Base-by-base conservation (phyloP, 108 stramenopile genomes). In the Nannochloropsis salina region DNA sequence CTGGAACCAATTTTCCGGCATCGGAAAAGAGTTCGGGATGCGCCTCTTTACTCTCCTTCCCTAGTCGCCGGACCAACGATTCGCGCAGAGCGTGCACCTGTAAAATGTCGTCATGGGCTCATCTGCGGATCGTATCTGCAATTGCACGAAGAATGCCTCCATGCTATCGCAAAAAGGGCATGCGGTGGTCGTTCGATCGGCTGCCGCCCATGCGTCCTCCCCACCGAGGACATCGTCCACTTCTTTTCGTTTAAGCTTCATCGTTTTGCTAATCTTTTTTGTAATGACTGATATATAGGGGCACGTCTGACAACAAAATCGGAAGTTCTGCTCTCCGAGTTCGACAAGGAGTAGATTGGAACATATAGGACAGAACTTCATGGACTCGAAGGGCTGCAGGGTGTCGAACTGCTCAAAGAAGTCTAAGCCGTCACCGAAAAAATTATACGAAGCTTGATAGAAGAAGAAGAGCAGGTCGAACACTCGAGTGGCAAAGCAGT, bases 101-200 rank as follows among this genome's bases (percentile, higher is more conserved):
- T 97, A 98, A 90, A 99, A 99, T 31, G 94, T 92, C 80, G 96
- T 98, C 95, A 96, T 97, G 45, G 99, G 97, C 90, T 97, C 96
- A 90, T 97, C 96, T 2, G 96, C 96, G 84, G 93, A 95, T 43
- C 98, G 93, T 84, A 98, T 97, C 88, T 99, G 97, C 88, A 98
- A 96, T 89, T 98, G 97, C 95, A 98, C 95, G 93, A 97, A 99
- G 91, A 97, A 99, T 0, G 99, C 99, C 90, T 96, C 93, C 22
- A 93, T 90, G 88, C 93, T 92, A 81, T 89, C 87, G 87, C 99
- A 99, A 31, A 82, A 83, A 8, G 97, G 96, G 90, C 98, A 99
- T 1, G 47, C 44, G 9, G 94, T 82, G 90, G 91, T 90, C 47
- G 99, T 98, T 20, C 95, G 93, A 92, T 98, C 97, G 41, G 97